Evolutionary conservation across 495 filamentous ascomycete genomes (phyloP).

Genomic region (Neurospora sp.): DNA sequence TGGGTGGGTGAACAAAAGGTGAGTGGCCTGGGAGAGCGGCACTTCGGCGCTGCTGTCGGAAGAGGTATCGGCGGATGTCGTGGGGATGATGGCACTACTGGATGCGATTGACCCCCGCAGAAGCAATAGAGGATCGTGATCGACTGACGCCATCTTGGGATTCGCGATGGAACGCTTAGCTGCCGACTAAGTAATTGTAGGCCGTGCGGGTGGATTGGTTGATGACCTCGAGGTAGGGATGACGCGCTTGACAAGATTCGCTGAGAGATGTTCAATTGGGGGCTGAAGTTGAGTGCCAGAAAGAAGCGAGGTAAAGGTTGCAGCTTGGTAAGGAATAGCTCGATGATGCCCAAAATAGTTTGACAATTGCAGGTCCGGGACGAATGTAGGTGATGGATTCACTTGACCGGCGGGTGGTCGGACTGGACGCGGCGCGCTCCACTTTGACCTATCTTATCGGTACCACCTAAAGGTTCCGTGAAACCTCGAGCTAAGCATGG

Average conservation of each 20-base stretch:
- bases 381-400: neutral
- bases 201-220: neutral
- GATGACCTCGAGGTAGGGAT: neutral
- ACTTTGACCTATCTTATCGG: neutral
- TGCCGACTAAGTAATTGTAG: neutral
- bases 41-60: conserved; percentile 29
- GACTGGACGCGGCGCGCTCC: neutral
- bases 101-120: conserved; percentile 69
- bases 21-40: conserved; percentile 62
- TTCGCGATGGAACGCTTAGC: neutral
- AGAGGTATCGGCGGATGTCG: conserved; percentile 48
- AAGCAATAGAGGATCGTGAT: conserved; percentile 63
- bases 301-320: neutral
- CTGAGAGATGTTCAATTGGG: neutral
- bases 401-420: neutral
- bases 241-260: neutral
- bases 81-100: conserved; percentile 54
- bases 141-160: conserved; percentile 28
- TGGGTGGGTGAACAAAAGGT: conserved; percentile 66
- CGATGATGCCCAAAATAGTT: neutral
- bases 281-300: neutral
- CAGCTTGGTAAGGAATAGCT: neutral
- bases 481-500: neutral
- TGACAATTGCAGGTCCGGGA: neutral
- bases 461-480: neutral